These are phyloP conservation scores for Nakazawaea siamensis DNA, from an alignment of 805 yeast species.

Conservation along the genomic window DNA sequence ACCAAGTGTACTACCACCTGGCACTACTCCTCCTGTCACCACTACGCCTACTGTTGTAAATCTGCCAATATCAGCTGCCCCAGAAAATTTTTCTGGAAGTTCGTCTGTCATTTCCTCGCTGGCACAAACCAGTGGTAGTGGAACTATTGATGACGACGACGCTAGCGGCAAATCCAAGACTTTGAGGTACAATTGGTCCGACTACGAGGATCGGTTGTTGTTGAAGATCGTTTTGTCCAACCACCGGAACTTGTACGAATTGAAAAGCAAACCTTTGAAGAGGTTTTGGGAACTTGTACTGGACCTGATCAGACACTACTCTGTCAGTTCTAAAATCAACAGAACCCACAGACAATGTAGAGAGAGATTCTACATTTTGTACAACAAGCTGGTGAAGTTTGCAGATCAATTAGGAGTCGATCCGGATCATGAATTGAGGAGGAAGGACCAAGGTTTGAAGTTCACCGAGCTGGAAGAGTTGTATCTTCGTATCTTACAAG, in stretches of 20 bases:
- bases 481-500: conserved; percentile 5
- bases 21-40: not conserved
- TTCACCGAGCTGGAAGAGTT: conserved; percentile 10
- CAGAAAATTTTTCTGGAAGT: no score
- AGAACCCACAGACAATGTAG: conserved; percentile 11
- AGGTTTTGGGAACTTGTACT: conserved; percentile 11
- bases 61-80: not conserved
- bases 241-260: conserved; percentile 5
- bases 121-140: not conserved
- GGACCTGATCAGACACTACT: conserved; percentile 1
- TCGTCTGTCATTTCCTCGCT: no score
- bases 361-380: conserved; percentile 10
- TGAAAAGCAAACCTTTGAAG: conserved; percentile 7
- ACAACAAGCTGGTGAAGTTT: conserved; percentile 8
- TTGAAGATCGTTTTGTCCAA: conserved; percentile 6
- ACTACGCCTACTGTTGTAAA: not conserved
- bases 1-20: no score
- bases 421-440: conserved; percentile 3
- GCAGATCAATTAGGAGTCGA: conserved; percentile 10
- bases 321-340: conserved; percentile 4
- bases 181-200: conserved; percentile 10
- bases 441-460: conserved; percentile 6
- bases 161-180: conserved; percentile 1
- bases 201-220: conserved; percentile 9
- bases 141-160: conserved; percentile 2